phyloP scores from a whole-genome alignment of 2,329 filamentous ascomycete species.

The Verticillium nubilum region DNA sequence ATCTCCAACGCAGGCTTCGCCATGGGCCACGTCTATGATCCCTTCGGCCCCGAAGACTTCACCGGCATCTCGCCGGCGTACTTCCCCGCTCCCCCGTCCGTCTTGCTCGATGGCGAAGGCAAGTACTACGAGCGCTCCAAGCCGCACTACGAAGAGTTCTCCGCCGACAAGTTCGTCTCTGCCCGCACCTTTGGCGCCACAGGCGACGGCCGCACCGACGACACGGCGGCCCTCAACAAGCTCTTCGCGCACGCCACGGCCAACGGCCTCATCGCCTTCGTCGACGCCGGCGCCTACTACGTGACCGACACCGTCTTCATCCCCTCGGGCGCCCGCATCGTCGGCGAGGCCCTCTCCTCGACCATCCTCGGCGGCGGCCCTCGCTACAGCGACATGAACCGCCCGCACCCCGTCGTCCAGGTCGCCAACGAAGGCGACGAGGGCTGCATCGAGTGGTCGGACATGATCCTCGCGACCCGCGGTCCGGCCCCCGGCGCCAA shows the following conservation, averaged over 20 bases:
- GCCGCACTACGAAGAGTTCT: slow-evolving; percentile 64
- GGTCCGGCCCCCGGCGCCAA: slow-evolving; percentile 63
- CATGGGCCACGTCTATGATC: slow-evolving; percentile 57
- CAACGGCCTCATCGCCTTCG: slow-evolving; percentile 50
- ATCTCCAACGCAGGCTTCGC: slow-evolving; percentile 49
- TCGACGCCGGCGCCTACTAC: slow-evolving; percentile 58
- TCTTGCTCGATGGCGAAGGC: slow-evolving; percentile 42
- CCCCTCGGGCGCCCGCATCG: slow-evolving; percentile 45
- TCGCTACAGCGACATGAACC: slow-evolving; percentile 49
- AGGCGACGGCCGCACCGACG: slow-evolving; percentile 70
- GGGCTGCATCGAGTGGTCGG: slow-evolving; percentile 64
- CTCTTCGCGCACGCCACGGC: slow-evolving; percentile 51
- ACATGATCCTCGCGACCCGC: slow-evolving; percentile 65
- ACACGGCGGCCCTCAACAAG: slow-evolving; percentile 64
- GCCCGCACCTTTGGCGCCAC: slow-evolving; percentile 63
- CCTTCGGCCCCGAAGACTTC: slow-evolving; percentile 35
- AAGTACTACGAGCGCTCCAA: slow-evolving; percentile 69
- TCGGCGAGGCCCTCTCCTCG: slow-evolving; percentile 52
- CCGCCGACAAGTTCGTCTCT: slow-evolving; percentile 58
- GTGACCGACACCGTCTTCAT: slow-evolving; percentile 50
- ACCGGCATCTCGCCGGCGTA: slow-evolving; percentile 41
- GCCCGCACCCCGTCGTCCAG: slow-evolving; percentile 60
- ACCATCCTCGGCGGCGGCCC: slow-evolving; percentile 50
- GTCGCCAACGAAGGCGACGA: slow-evolving; percentile 58
- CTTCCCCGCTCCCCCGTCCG: slow-evolving; percentile 40